Evolutionary conservation across 1,284 basidiomycete species (phyloP), one percentile per base, ranked within the genome.

Genomic region (Salmacisia buchloeana): DNA sequence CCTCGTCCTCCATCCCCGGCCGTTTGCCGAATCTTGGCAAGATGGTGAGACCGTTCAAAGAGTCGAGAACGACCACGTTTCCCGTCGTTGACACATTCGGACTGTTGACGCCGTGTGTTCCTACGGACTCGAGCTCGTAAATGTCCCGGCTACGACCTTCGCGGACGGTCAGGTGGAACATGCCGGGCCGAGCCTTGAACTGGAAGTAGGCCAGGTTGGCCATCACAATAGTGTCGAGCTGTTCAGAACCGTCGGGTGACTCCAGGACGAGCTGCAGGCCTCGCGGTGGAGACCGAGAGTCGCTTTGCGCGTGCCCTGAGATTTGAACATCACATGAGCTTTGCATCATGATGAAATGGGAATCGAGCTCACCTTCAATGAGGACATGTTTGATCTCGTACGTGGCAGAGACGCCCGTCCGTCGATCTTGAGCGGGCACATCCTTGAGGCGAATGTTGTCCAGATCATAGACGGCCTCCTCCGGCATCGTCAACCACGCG

Each of bases 161-260:
- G 2, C 94, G 85, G 62, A 97, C 92, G 61, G 88, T 86, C 1
- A 97, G 83, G 57, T 84, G 82, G 83, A 90, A 96, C 0, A 90
- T 86, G 2, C 94, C 94, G 0, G 94, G 94, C 58, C 85, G 88
- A 2, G 91, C 89, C 76, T 92, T 92, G 83, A 98, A 93, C 80
- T 98, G 96, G 67, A 97, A 84, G 81, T 98, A 98, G 2, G 94
- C 96, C 9, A 97, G 82, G 77, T 97, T 98, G 4, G 91, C 92
- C 72, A 97, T 92, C 52, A 97, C 89, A 67, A 81, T 82, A 36
- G 81, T 82, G 36, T 79, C 76, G 38, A 76, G 63, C n/a, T 60
- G 63, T 31, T 62, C 56, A 18, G 41, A 41, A 6, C 60, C 65
- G 56, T 79, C 72, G 6, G 70, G 69, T 4, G 72, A 73, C 52